Conservation (phyloP, 163 green algal species). For the Prototheca wickerhamii region DNA sequence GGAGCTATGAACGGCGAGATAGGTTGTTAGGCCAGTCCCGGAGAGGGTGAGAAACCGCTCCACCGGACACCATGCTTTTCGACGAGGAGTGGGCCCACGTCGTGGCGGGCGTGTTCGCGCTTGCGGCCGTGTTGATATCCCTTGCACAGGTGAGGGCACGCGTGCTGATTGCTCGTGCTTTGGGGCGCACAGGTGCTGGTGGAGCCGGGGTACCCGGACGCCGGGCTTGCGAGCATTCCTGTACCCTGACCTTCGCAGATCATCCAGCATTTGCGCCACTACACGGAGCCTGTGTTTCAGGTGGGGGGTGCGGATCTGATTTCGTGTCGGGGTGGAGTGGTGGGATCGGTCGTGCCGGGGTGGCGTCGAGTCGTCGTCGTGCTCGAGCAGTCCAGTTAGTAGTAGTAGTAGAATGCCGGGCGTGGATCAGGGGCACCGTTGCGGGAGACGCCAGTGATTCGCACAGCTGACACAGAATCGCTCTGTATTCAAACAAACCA, state of each 20-base stretch:
- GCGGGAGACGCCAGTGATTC: no score
- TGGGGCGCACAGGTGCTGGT: neutral
- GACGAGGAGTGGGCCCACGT: conserved; percentile 13
- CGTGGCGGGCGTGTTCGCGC: conserved; percentile 21
- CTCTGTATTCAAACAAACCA: no score
- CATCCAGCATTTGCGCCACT: conserved; percentile 73
- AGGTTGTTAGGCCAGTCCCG: no score
- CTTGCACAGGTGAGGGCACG: conserved; percentile 24
- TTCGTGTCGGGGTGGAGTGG: neutral
- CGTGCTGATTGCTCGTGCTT: neutral
- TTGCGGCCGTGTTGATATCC: conserved; percentile 6
- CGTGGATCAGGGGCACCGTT: no score
- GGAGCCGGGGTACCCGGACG: neutral
- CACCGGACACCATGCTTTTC: conserved; percentile 19
- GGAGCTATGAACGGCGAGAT: no score
- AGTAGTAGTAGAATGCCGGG: no score
- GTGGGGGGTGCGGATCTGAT: conserved; percentile 16
- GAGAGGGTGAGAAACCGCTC: no score
- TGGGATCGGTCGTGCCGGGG: no score
- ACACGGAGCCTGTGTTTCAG: conserved; percentile 84
- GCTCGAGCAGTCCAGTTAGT: no score
- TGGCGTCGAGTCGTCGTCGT: neutral
- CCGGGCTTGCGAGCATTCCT: neutral
- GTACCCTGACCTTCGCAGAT: conserved; percentile 50
- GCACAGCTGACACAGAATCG: no score